Evolutionary conservation across 75 land plant species (phyloP), one percentile per base, ranked within the genome.

Genomic region (Pinus albicaulis): DNA sequence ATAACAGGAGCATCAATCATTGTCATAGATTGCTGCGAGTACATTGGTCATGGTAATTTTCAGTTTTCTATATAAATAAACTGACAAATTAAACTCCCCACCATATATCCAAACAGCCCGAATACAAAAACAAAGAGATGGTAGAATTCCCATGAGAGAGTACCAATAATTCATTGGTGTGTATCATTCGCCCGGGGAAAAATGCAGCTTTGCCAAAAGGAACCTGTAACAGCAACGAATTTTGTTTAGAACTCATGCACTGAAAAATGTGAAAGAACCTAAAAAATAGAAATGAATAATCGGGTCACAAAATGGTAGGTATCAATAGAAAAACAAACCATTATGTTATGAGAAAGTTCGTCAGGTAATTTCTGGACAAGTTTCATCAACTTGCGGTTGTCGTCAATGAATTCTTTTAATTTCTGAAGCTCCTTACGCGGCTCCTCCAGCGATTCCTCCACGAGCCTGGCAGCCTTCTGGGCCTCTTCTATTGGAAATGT

Each of bases 121-220:
- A 17, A 64, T 15, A 24, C 5, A 31, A 14, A 31, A 25, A 64
- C 4, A 64, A 19, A 20, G 0, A 38, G n/a, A 41, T 36, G 48
- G 71, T 68, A 68, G 52, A 44, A 24, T 41, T 68, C n/a, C 60
- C 26, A 24, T 52, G 20, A 52, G 22, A 41, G 56, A 38, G 61
- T 88, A 95, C 98, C 93, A 93, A 16, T 71, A 93, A 84, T 77
- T 95, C 98, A 78, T 95, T 95, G 10, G 98, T 91, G 66, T 95
- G 98, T 61, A 93, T 81, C 78, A 95, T 65, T 28, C 83, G 85
- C 3, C 98, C 98, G 1, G 96, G 98, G 79, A 95, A 94, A 69
- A 95, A 95, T 0, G 98, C 98, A 1, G 92, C 96, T 68, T 85
- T 92, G 1, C 98, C 98, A 85, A 95, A 95, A 0, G 98, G 98